phyloP scores from a whole-genome alignment of 2,329 filamentous ascomycete genomes.

The Calonectria hongkongensis region DNA sequence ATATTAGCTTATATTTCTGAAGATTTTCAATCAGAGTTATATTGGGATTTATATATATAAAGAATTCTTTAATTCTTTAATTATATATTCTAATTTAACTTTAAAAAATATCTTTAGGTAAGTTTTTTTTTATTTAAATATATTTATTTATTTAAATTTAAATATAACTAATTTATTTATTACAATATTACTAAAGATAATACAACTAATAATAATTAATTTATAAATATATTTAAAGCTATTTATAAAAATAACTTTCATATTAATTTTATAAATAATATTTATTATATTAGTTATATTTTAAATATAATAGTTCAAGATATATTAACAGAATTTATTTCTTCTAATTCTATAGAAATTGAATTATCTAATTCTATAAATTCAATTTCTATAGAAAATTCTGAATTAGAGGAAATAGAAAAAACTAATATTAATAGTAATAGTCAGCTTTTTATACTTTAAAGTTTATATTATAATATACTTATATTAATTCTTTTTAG shows the following conservation, averaged over 20 bases:
- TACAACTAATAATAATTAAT: slow-evolving; percentile 28
- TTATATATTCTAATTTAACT: neutral
- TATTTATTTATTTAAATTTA: neutral
- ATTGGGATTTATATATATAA: neutral
- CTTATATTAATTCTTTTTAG: too few relatives aligned
- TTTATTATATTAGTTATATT: too few relatives aligned
- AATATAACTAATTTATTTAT: too few relatives aligned
- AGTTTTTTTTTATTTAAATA: slow-evolving; percentile 18
- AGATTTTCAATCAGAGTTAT: neutral
- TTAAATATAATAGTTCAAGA: too few relatives aligned
- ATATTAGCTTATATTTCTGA: neutral
- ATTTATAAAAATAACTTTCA: neutral
- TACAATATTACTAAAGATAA: slow-evolving; percentile 1
- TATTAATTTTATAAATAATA: too few relatives aligned
- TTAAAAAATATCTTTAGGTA: slow-evolving; percentile 19
- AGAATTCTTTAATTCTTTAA: neutral
- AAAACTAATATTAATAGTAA: neutral
- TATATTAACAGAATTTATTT: too few relatives aligned
- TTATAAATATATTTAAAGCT: neutral
- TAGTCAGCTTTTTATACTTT: too few relatives aligned
- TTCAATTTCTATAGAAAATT: neutral
- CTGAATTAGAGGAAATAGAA: neutral
- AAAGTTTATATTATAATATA: neutral
- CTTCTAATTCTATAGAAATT: too few relatives aligned
- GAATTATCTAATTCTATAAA: neutral